Base-by-base conservation (phyloP, 1,284 basidiomycete genomes). In the Rhizoctonia solani region DNA sequence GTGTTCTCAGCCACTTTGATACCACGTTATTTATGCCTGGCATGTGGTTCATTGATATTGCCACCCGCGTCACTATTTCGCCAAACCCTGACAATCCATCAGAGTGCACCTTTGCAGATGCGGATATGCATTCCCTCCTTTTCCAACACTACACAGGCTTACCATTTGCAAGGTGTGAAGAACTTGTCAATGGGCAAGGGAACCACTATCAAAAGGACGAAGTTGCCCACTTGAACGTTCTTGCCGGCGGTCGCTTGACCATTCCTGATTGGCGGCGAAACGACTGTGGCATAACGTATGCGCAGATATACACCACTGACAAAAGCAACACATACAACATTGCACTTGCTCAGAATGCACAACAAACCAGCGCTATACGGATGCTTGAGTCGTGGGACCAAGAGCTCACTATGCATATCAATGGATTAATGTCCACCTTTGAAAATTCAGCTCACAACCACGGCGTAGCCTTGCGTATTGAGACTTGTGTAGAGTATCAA, bases 271-370 rank as follows among this genome's bases (percentile, higher is more conserved):
- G 19, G 14, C 4, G 1, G 16, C n/a, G 1, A 1, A 14, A 19
- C 6, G n/a, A n/a, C n/a, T n/a, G n/a, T n/a, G 23, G 61, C 4
- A 27, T 65, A 8, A 3, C 1, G 2, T 65, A 53, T 21, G 16
- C 53, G 6, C 61, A 65, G n/a, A n/a, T 65, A 1, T 65, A 65
- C 39, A 42, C 25, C n/a, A 65, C 34, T n/a, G 50, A 65, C 50
- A 65, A 65, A 29, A 42, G 14, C 23, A 1, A 44, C 1, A 54
- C 25, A 3, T 65, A 65, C 50, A 65, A 65, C 50, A 25, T 65
- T 1, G 42, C 19, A n/a, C 25, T 65, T 1, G 13, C 50, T 4
- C n/a, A 54, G 4, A 21, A 65, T 16, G 49, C 61, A 19, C 39
- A 46, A 19, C 61, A 50, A 8, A 29, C 42, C 11, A 42, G 49